phyloP scores from a whole-genome alignment of 768 basidiomycete species.

The Pleurotus pulmonarius region DNA sequence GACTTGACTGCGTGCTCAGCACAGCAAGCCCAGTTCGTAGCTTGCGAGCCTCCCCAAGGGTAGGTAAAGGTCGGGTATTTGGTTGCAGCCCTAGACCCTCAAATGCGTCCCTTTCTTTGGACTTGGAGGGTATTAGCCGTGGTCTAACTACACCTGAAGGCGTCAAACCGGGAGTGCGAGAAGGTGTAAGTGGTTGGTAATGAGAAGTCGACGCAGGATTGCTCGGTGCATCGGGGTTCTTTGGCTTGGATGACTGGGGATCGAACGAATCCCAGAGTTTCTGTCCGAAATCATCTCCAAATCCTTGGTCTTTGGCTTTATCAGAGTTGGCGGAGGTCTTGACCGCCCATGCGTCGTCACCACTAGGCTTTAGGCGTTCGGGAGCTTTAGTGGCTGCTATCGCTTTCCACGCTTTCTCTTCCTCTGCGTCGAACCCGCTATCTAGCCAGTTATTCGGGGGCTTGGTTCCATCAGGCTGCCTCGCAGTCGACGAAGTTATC shows the following conservation, averaged over 20 bases:
- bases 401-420: conserved; percentile 47
- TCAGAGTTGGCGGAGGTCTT: conserved; percentile 17
- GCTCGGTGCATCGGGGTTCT: conserved; percentile 10
- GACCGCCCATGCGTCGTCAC: conserved; percentile 38
- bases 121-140: conserved; percentile 4
- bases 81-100: conserved; percentile 62
- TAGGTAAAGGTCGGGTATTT: conserved; percentile 50
- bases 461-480: conserved; percentile 11
- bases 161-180: conserved; percentile 18
- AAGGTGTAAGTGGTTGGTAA: conserved; percentile 22
- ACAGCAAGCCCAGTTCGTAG: conserved; percentile 68
- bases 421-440: conserved; percentile 32
- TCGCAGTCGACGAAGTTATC: conserved; percentile 12
- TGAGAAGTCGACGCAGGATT: conserved; percentile 10
- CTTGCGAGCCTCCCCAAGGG: conserved; percentile 73
- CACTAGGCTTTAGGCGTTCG: conserved; percentile 15
- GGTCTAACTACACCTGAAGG: conserved; percentile 7
- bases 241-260: conserved; percentile 18
- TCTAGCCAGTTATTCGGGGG: conserved; percentile 29
- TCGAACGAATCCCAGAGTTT: conserved; percentile 55
- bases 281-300: conserved; percentile 63
- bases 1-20: conserved; percentile 29
- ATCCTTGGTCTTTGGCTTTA: conserved; percentile 31
- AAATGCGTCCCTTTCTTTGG: conserved; percentile 67
- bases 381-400: conserved; percentile 22